These are phyloP conservation scores for Fistulina hepatica DNA, from an alignment of 1,284 basidiomycete genomes.

Conservation along the genomic window DNA sequence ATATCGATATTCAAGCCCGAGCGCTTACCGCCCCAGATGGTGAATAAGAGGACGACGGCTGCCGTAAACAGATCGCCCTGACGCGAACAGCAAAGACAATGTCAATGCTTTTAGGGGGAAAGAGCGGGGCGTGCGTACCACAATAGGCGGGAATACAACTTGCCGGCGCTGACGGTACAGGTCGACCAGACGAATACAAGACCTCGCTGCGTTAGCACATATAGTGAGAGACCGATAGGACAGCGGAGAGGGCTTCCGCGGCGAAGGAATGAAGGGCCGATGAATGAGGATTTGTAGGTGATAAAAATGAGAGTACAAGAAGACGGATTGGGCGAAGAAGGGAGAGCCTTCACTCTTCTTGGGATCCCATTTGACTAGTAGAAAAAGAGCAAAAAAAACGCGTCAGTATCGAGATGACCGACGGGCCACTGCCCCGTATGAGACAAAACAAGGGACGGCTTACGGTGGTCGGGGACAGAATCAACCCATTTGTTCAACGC, in stretches of 20 bases:
- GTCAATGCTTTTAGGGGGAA: neutral
- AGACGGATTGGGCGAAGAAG: constrained; percentile 45
- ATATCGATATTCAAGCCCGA: constrained; percentile 27
- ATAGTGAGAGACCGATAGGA: constrained; percentile 22
- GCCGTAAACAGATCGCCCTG: constrained; percentile 42
- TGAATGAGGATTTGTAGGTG: constrained; percentile 47
- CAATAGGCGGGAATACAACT: neutral
- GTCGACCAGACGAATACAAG: constrained; percentile 17
- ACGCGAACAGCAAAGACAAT: neutral
- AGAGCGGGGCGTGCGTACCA: neutral
- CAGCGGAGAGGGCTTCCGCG: constrained; percentile 15
- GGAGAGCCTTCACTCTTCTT: constrained; percentile 25
- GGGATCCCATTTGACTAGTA: constrained; percentile 43
- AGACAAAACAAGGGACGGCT: constrained; percentile 15
- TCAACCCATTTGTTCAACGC: constrained; percentile 49
- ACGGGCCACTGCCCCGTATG: too few species aligned
- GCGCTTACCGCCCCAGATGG: constrained; percentile 62
- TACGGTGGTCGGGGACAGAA: constrained; percentile 37
- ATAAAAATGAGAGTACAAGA: constrained; percentile 41
- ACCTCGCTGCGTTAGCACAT: constrained; percentile 24
- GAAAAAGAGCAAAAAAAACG: neutral
- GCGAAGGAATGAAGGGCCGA: constrained; percentile 48
- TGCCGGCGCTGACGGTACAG: constrained; percentile 11
- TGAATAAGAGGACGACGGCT: constrained; percentile 59
- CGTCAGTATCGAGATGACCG: neutral